These are phyloP conservation scores for Naganishia sp. DNA, from an alignment of 1,284 basidiomycete genomes.

Conservation along the genomic window DNA sequence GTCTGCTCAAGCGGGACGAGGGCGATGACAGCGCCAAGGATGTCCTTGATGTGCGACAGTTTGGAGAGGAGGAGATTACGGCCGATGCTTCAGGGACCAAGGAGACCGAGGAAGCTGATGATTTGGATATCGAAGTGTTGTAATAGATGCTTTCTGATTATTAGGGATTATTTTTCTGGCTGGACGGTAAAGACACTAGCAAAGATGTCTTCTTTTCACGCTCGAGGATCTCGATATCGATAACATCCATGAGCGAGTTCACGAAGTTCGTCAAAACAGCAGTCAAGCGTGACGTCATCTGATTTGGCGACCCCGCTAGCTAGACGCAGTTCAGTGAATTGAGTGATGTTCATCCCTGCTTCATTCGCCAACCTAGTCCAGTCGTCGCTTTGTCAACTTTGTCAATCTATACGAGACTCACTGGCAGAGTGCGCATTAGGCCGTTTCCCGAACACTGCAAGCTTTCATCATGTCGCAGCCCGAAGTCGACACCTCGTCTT, in stretches of 20 bases:
- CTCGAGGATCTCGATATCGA: not conserved
- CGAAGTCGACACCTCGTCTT: conserved; percentile 10
- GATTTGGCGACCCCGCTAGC: too few relatives aligned
- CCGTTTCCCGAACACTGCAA: not conserved
- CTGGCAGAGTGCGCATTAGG: not conserved
- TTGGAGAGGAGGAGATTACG: conserved; percentile 46
- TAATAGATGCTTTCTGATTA: conserved; percentile 1
- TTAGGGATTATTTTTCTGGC: too few relatives aligned
- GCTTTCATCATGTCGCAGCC: conserved; percentile 6
- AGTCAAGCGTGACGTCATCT: too few relatives aligned
- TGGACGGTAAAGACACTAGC: too few relatives aligned
- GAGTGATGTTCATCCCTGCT: too few relatives aligned
- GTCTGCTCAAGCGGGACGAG: conserved; percentile 71
- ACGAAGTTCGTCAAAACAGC: too few relatives aligned
- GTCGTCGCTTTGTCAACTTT: too few relatives aligned
- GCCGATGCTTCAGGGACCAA: conserved; percentile 42
- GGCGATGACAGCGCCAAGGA: conserved; percentile 58
- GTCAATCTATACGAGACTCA: too few relatives aligned
- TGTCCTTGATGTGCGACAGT: conserved; percentile 59
- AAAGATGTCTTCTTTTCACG: not conserved
- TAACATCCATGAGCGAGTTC: not conserved
- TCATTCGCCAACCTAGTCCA: too few relatives aligned
- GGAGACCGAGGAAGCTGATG: conserved; percentile 38
- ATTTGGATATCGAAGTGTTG: conserved; percentile 35
- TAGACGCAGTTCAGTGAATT: too few relatives aligned